A percentile compares a stretch with the other conserved stretches of the same genome.
These are phyloP conservation scores for Penicillium goetzii DNA, from an alignment of 495 filamentous ascomycete genomes.

Conservation along the genomic window DNA sequence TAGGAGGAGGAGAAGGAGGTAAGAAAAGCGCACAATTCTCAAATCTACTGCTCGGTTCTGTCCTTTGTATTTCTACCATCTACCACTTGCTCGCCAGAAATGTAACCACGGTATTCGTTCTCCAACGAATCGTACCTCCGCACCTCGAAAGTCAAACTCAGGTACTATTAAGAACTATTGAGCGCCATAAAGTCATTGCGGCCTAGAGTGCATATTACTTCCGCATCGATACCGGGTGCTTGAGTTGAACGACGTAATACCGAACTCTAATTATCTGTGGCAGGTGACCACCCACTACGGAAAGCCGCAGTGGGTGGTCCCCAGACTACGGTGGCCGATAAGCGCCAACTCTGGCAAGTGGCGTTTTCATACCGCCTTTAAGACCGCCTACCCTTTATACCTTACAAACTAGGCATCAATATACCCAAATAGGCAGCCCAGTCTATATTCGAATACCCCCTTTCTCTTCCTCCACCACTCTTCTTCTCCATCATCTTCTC, in stretches of 20 bases:
- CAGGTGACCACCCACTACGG: no score
- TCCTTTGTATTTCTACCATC: not conserved
- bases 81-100: not conserved
- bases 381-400: no score
- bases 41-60: not conserved
- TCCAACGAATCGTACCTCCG: not conserved
- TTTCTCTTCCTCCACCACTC: no score
- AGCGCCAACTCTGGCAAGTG: no score
- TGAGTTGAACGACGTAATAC: conserved; percentile 18
- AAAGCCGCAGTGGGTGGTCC: no score
- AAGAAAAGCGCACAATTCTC: not conserved
- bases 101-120: not conserved
- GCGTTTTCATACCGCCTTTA: no score
- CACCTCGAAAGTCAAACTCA: not conserved
- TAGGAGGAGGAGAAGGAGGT: not conserved
- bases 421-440: no score
- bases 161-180: not conserved
- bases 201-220: not conserved
- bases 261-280: conserved; percentile 5
- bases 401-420: no score
- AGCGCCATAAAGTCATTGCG: not conserved
- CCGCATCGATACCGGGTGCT: conserved; percentile 2
- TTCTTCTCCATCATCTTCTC: no score
- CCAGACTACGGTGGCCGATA: no score
- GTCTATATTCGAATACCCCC: no score